Conservation (phyloP, 306 rosid species). For the Dalbergia cultrata region DNA sequence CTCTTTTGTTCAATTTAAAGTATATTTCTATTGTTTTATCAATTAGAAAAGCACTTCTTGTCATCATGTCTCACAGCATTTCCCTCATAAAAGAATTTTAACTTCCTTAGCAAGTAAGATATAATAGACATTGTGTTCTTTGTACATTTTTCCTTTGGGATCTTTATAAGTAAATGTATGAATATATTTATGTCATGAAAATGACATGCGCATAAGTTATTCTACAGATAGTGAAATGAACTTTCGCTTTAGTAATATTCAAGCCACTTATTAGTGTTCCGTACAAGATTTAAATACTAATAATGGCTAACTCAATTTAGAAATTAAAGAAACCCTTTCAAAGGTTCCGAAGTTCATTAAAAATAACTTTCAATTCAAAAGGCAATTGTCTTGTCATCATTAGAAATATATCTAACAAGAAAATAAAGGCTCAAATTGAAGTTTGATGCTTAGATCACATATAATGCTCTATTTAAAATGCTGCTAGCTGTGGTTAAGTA, state of each 20-base stretch:
- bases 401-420: constrained; percentile 34
- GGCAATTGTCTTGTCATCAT: constrained; percentile 42
- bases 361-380: constrained; percentile 34
- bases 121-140: not conserved
- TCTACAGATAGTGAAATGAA: constrained; percentile 37
- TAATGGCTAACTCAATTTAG: not conserved
- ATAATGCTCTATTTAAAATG: not conserved
- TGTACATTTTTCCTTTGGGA: constrained; percentile 17
- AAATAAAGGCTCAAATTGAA: not conserved
- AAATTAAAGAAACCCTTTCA: constrained; percentile 42
- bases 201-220: constrained; percentile 47
- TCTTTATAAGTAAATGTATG: constrained; percentile 25
- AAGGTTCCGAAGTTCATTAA: constrained; percentile 52
- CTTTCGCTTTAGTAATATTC: constrained; percentile 54
- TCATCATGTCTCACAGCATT: not conserved
- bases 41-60: not conserved
- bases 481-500: not conserved
- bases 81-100: not conserved
- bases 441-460: constrained; percentile 15
- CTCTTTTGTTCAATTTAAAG: constrained; percentile 10
- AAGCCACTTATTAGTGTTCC: constrained; percentile 36
- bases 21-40: constrained; percentile 1
- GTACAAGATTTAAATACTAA: constrained; percentile 20
- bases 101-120: constrained; percentile 11
- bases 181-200: constrained; percentile 40